Base-by-base conservation (phyloP, 2,329 filamentous ascomycete species). In the Claviceps sp. region DNA sequence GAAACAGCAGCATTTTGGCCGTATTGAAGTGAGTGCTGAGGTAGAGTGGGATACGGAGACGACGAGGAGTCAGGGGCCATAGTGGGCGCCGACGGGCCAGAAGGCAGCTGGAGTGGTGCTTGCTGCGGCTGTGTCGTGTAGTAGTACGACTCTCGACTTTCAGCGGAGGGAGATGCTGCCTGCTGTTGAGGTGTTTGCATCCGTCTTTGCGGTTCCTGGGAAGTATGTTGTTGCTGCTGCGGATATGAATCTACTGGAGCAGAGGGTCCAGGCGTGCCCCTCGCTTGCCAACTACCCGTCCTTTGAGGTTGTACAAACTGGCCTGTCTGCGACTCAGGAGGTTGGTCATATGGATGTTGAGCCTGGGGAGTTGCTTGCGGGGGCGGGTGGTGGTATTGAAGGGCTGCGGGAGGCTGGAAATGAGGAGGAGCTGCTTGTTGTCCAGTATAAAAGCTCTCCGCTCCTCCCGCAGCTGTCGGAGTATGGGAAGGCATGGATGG, bases 361-460 rank as follows among this genome's bases (percentile, higher is more conserved):
- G 61, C 62, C 59, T 73, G 71, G 13, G 65, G 63, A 37, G 69
- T 62, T 50, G 57, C 57, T 40, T 63, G 63, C 14, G 41, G 16
- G 7, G 56, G 55, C 37, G 59, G 72, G 37, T 57, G 52, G 44
- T 59, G 58, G 50, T 61, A 58, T 9, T 54, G 43, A 43, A 53
- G 67, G 18, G 41, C 44, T 24, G 50, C 18, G n/a, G 48, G 41
- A 34, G 37, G 38, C 26, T 50, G 53, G 42, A 54, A 55, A 45
- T 30, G 75, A 40, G 71, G 70, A 14, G 65, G 72, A n/a, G 40
- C n/a, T 43, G 78, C 71, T 58, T 83, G 85, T 38, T 81, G 85
- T 38, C 81, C 80, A 14, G 81, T 86, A 65, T 96, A 96, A 65
- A 86, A 96, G 66, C 75, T 91, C 63, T 96, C 90, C 9, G 82